These are phyloP conservation scores for Aspergillus funiculosus DNA, from an alignment of 495 filamentous ascomycete genomes.

Conservation along the genomic window DNA sequence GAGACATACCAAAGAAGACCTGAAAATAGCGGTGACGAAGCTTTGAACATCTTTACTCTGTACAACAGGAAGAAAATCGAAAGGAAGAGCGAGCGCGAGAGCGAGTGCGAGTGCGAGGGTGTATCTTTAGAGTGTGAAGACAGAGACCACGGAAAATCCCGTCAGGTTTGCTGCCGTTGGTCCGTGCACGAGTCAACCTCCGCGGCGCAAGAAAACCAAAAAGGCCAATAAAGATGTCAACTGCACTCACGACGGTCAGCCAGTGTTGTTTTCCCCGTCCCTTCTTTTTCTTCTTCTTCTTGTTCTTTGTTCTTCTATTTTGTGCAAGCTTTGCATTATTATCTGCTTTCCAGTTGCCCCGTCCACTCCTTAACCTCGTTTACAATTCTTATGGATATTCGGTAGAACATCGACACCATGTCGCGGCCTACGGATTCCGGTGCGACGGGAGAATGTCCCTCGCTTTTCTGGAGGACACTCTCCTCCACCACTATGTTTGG, in stretches of 20 bases:
- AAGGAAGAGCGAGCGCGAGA: neutral
- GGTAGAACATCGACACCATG: slow-evolving; percentile 22
- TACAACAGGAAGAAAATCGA: neutral
- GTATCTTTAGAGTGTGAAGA: neutral
- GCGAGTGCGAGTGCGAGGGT: neutral
- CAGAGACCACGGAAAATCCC: slow-evolving; percentile 22
- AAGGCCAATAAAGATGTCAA: slow-evolving; percentile 16
- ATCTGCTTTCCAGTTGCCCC: neutral
- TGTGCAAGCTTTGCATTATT: slow-evolving; percentile 9
- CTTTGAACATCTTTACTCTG: slow-evolving; percentile 52
- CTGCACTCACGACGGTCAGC: slow-evolving; percentile 15
- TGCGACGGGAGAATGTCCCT: slow-evolving; percentile 39
- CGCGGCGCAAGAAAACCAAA: slow-evolving; percentile 16
- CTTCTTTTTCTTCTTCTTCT: slow-evolving; percentile 5
- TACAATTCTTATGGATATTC: slow-evolving; percentile 22
- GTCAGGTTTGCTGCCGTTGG: slow-evolving; percentile 13
- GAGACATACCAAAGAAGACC: slow-evolving; percentile 77
- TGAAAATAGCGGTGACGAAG: slow-evolving; percentile 65
- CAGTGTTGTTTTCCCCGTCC: slow-evolving; percentile 7
- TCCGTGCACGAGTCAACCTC: slow-evolving; percentile 20
- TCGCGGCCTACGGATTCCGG: slow-evolving; percentile 35
- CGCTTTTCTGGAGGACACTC: slow-evolving; percentile 37
- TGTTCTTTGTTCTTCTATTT: slow-evolving; percentile 1
- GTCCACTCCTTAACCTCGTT: neutral
- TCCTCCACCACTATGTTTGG: slow-evolving; percentile 42